Evolutionary conservation across 164 flowering plant genomes (phyloP), one percentile per base, ranked within the genome.

Genomic region (Stephania yunnanensis): DNA sequence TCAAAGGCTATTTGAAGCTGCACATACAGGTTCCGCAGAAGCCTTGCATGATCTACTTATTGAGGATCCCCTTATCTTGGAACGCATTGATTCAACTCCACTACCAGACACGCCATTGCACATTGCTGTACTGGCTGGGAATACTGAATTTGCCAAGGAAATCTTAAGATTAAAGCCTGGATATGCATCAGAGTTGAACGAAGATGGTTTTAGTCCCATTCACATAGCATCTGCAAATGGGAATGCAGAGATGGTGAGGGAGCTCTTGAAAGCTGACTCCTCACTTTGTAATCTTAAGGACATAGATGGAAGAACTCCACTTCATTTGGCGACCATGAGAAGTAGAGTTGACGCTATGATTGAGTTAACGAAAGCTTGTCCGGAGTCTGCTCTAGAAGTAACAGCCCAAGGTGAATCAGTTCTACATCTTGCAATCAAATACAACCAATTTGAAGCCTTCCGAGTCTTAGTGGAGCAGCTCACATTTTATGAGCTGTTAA

Each of bases 351-450:
- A 44, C 45, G 45, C 63, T 42, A 1, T 73, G 7, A 7, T n/a
- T 25, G 70, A 65, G 50, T 46, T 74, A 10, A 10, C 46, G 4
- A 13, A 61, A 3, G 45, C 70, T 25, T 66, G 53, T 25, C 75
- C 72, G 11, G 63, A 70, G 22, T 48, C 45, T 2, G 31, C 73
- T 46, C 4, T n/a, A 36, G 75, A 10, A 0, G 46, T 53, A 69
- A 79, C 75, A 7, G 64, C n/a, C 46, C n/a, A 42, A 15, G 68
- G 30, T 25, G 72, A 79, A 69, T 75, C 64, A 42, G 65, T 52
- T n/a, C 61, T 79, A 55, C 78, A 71, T 61, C 44, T 75, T 22
- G 52, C 71, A 5, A 72, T 79, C 29, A 75, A 79, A n/a, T 7
- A 68, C 46, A 61, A 58, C 19, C 17, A 46, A 69, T 67, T 72